These are phyloP conservation scores for Eimeria falciformis DNA, from an alignment of 169 alveolate genomes.

Conservation along the genomic window DNA sequence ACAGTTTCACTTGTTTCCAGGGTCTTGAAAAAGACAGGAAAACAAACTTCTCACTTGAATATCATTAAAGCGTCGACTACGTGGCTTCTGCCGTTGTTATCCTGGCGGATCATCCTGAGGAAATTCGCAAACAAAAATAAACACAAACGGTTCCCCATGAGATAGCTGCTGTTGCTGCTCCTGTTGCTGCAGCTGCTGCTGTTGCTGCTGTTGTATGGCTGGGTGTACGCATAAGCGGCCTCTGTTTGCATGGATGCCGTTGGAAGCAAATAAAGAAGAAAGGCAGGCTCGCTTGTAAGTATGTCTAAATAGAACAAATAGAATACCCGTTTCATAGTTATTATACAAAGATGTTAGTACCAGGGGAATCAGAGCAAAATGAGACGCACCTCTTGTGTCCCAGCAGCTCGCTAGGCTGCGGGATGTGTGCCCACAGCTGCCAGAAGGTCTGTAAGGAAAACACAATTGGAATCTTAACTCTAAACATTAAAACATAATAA, in stretches of 20 bases:
- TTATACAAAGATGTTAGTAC: too few species aligned
- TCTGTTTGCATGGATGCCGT: too few species aligned
- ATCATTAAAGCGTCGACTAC: constrained; percentile 84
- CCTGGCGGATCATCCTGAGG: constrained; percentile 79
- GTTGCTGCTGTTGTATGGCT: too few species aligned
- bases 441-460: constrained; percentile 83
- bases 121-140: neutral
- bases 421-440: constrained; percentile 88
- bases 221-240: too few species aligned
- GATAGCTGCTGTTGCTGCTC: neutral
- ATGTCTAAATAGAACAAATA: too few species aligned
- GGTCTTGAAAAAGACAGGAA: neutral
- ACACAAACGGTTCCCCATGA: neutral
- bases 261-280: too few species aligned
- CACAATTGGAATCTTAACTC: neutral
- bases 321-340: too few species aligned
- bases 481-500: neutral
- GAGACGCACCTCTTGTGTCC: constrained; percentile 77
- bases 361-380: too few species aligned
- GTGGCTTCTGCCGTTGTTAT: constrained; percentile 75
- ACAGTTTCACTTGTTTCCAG: neutral
- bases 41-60: constrained; percentile 69
- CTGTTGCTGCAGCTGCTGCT: too few species aligned
- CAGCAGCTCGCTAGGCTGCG: constrained; percentile 88
- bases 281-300: neutral